Base-by-base conservation (phyloP, 2,329 filamentous ascomycete genomes). In the Penicillium sp. region DNA sequence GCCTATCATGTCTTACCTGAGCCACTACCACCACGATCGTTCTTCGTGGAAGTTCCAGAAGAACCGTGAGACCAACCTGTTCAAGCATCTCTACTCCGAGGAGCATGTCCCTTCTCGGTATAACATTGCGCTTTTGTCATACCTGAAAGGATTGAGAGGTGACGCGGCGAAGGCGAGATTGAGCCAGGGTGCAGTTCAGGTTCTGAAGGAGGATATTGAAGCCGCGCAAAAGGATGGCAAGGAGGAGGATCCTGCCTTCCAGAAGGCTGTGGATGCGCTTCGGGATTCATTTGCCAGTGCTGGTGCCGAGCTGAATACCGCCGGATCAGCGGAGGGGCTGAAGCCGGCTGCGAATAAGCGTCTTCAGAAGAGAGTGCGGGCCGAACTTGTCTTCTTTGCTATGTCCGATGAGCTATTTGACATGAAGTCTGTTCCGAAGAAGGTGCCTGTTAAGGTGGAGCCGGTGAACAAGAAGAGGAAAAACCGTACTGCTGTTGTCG, bases 21-120 rank as follows among this genome's bases (percentile, higher is more conserved):
- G 81, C 45, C 85, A 87, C 69, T 96, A 92, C 81, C 81, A 89
- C 74, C 82, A 82, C 53, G 82, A 86, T 57, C 86, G 86, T 55
- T 78, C 82, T 9, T 80, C 80, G 64, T 97, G 93, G 93, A 97
- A 96, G 74, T 97, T 97, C 79, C 96, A 95, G 79, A 97, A 97
- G 77, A 92, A 91, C 65, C 86, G 91, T 69, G 92, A 97, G 74
- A 90, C 87, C 51, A 85, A 90, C 64, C 80, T 97, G 12, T 84
- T 97, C 69, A 93, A 94, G 73, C 86, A 95, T 77, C 77, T 89
- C 44, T 90, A 95, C 70, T 86, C 89, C 63, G 76, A 85, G 61
- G 83, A 86, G 64, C 82, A 84, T 42, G 83, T 97, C 42, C 90
- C 92, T 0, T 76, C 86, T 15, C 77, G 82, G 56, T 84, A 93